These are phyloP conservation scores for Theobroma grandiflorum DNA, from an alignment of 441 rosid genomes.

Conservation along the genomic window DNA sequence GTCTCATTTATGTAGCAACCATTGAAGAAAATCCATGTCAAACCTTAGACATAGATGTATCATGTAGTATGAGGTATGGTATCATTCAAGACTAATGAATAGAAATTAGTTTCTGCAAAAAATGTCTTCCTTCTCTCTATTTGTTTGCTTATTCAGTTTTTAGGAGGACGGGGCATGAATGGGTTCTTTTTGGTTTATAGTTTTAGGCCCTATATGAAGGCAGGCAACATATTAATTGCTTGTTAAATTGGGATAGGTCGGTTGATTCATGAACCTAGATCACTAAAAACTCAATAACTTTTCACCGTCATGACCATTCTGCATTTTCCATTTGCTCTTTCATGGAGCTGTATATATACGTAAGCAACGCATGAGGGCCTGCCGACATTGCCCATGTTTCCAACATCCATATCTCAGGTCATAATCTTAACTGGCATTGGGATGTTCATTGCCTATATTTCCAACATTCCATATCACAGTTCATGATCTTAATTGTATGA, in stretches of 20 bases:
- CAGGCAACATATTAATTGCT: background rate
- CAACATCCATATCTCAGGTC: too few species aligned
- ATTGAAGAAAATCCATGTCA: too few species aligned
- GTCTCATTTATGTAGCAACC: too few species aligned
- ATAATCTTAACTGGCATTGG: background rate
- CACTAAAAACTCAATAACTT: background rate
- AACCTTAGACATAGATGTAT: too few species aligned
- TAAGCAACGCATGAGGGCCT: background rate
- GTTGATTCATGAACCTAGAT: background rate
- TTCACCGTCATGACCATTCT: background rate
- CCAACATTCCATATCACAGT: too few species aligned
- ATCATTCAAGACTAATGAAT: too few species aligned
- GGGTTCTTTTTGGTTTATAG: background rate
- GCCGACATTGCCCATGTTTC: slow-evolving; percentile 1
- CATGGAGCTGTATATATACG: background rate
- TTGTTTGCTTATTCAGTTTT: background rate
- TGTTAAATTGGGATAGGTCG: slow-evolving; percentile 12
- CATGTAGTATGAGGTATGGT: too few species aligned
- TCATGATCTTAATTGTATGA: background rate
- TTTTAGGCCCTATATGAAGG: background rate
- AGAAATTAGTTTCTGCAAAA: background rate
- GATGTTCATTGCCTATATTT: background rate
- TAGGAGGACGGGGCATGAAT: background rate
- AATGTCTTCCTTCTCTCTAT: background rate
- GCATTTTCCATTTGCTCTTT: background rate